Percentiles rank a stretch among this genome's conserved stretches.
Evolutionary conservation across 768 basidiomycete species (phyloP).

Genomic region (Boletus huronensis): DNA sequence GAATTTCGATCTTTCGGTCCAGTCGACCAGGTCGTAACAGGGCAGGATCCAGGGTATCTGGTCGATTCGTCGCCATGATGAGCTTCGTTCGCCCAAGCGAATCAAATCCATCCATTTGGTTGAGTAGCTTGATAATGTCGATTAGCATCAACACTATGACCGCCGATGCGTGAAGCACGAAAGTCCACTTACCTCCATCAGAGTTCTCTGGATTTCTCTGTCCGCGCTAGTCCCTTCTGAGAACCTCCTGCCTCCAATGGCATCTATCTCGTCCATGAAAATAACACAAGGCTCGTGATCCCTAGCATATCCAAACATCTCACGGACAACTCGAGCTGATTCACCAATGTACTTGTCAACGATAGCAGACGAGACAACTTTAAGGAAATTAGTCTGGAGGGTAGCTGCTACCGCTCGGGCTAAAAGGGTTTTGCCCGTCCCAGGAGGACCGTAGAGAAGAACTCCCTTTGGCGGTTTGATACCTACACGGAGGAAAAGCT

Average conservation of each 20-base stretch:
- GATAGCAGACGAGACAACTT: slow-evolving; percentile 97
- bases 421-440: slow-evolving; percentile 93
- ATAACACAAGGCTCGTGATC: slow-evolving; percentile 99
- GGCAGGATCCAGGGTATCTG: slow-evolving; percentile 96
- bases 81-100: slow-evolving; percentile 93
- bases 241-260: slow-evolving; percentile 89
- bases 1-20: slow-evolving; percentile 97
- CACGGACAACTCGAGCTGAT: slow-evolving; percentile 90
- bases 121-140: slow-evolving; percentile 64
- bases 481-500: slow-evolving; percentile 91
- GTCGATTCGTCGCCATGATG: slow-evolving; percentile 99
- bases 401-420: slow-evolving; percentile 96
- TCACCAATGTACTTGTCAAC: slow-evolving; percentile 99
- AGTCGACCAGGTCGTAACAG: slow-evolving; percentile 93
- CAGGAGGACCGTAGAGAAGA: slow-evolving; percentile 92
- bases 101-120: slow-evolving; percentile 99
- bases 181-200: slow-evolving; percentile 76
- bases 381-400: slow-evolving; percentile 93
- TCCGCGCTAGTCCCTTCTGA: slow-evolving; percentile 97
- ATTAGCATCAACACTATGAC: neutral
- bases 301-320: slow-evolving; percentile 98
- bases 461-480: slow-evolving; percentile 97
- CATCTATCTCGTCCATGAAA: slow-evolving; percentile 98
- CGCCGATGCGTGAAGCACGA: neutral
- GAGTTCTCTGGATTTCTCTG: slow-evolving; percentile 95